These are phyloP conservation scores for Aspergillus tanneri DNA, from an alignment of 2,329 filamentous ascomycete genomes.

Conservation along the genomic window DNA sequence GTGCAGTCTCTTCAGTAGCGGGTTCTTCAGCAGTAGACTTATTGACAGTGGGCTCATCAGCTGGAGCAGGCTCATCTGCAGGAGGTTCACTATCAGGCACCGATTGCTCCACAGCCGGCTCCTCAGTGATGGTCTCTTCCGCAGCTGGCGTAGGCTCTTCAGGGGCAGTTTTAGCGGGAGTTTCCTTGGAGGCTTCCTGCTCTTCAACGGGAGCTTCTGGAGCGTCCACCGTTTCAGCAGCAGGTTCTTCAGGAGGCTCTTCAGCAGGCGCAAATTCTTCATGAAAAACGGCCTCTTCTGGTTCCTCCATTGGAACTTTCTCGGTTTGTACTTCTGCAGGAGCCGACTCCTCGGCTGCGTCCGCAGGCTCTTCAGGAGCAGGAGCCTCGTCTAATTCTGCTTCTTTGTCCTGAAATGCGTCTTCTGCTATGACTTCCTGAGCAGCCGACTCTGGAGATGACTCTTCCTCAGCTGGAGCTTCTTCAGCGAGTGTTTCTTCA, in stretches of 20 bases:
- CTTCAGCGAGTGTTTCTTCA: slow-evolving; percentile 14
- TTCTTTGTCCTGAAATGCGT: slow-evolving; percentile 17
- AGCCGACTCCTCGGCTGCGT: slow-evolving; percentile 13
- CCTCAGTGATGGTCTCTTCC: slow-evolving; percentile 6
- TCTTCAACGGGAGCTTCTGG: slow-evolving; percentile 21
- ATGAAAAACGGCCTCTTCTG: slow-evolving; percentile 15
- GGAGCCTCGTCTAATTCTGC: slow-evolving; percentile 13
- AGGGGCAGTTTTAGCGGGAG: slow-evolving; percentile 10
- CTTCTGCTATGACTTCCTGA: slow-evolving; percentile 10
- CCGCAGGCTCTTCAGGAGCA: slow-evolving; percentile 12
- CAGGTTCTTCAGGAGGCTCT: slow-evolving; percentile 21
- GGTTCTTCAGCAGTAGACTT: slow-evolving; percentile 14
- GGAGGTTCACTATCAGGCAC: no score
- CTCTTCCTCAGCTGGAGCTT: slow-evolving; percentile 18
- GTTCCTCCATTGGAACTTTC: slow-evolving; percentile 5
- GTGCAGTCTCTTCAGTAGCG: slow-evolving; percentile 16
- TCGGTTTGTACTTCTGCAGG: slow-evolving; percentile 12
- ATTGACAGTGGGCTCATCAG: slow-evolving; percentile 16
- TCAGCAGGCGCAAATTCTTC: slow-evolving; percentile 15
- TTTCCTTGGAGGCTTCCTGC: slow-evolving; percentile 10
- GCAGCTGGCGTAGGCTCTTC: slow-evolving; percentile 9
- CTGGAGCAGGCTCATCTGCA: slow-evolving; percentile 4
- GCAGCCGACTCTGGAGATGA: slow-evolving; percentile 12
- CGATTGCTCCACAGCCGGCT: slow-evolving; percentile 5
- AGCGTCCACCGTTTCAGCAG: slow-evolving; percentile 1